These are phyloP conservation scores for Fusarium pininemorale DNA, from an alignment of 2,329 filamentous ascomycete species.

Conservation along the genomic window DNA sequence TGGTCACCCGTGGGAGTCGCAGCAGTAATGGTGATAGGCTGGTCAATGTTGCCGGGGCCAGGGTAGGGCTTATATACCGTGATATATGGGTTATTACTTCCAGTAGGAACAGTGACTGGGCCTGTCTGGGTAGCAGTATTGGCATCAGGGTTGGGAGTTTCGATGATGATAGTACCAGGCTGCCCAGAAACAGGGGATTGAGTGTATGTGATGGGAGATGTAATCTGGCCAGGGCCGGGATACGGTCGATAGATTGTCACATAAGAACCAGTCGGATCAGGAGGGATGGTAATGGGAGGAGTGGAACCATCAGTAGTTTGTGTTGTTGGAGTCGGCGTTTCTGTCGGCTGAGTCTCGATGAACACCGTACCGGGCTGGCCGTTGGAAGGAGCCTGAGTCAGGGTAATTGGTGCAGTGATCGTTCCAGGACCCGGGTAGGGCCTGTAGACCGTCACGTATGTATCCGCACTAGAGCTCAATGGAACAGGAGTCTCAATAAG, in stretches of 20 bases:
- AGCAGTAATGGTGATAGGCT: constrained; percentile 28
- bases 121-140: constrained; percentile 16
- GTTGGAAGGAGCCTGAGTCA: constrained; percentile 24
- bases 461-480: constrained; percentile 12
- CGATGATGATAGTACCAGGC: constrained; percentile 28
- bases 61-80: constrained; percentile 30
- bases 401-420: constrained; percentile 28
- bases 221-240: constrained; percentile 20
- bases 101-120: constrained; percentile 15
- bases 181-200: constrained; percentile 19
- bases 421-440: constrained; percentile 26
- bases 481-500: constrained; percentile 27
- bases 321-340: background rate
- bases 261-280: constrained; percentile 21
- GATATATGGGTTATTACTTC: constrained; percentile 17
- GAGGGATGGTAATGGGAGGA: constrained; percentile 17
- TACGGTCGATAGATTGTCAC: constrained; percentile 28
- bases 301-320: background rate
- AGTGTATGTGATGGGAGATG: constrained; percentile 16
- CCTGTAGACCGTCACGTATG: constrained; percentile 29
- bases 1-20: constrained; percentile 10
- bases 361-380: constrained; percentile 31
- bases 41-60: constrained; percentile 25
- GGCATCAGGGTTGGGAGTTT: constrained; percentile 24
- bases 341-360: constrained; percentile 22